phyloP scores from a whole-genome alignment of 202 grass and related monocot genomes.

The Bolboschoenoplectus hybrid region DNA sequence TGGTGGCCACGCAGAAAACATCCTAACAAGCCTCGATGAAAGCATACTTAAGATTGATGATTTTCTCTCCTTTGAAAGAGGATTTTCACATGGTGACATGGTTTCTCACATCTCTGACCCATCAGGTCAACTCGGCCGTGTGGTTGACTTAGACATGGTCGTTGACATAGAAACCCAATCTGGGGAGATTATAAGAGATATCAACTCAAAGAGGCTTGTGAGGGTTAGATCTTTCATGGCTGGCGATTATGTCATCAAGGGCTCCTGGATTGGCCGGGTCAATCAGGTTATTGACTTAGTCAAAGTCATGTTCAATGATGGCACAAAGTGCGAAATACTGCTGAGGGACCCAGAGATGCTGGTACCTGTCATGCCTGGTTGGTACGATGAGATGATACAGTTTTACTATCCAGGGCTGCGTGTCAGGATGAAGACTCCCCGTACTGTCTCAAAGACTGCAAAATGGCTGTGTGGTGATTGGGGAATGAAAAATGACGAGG shows the following conservation, averaged over 20 bases:
- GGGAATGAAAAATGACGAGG: conserved; percentile 48
- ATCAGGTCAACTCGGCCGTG: conserved; percentile 71
- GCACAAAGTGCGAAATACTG: conserved; percentile 75
- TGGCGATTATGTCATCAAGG: conserved; percentile 77
- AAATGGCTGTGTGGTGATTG: conserved; percentile 88
- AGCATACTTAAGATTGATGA: conserved; percentile 87
- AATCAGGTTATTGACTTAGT: conserved; percentile 75
- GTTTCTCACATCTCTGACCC: conserved; percentile 69
- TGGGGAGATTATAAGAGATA: conserved; percentile 64
- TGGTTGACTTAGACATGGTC: conserved; percentile 68
- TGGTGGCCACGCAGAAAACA: conserved; percentile 58
- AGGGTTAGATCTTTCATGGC: conserved; percentile 81
- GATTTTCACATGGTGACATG: conserved; percentile 81
- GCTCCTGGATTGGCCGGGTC: conserved; percentile 88
- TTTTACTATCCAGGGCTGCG: conserved; percentile 81
- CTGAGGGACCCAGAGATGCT: conserved; percentile 70
- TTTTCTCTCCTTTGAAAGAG: conserved; percentile 83
- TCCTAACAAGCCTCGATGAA: conserved; percentile 81
- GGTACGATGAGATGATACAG: conserved; percentile 70
- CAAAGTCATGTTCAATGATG: conserved; percentile 68
- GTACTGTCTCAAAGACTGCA: conserved; percentile 50
- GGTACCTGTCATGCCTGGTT: conserved; percentile 54
- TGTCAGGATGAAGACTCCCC: conserved; percentile 59
- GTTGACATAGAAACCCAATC: conserved; percentile 85
- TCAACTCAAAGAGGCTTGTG: conserved; percentile 80